Evolutionary conservation across 148 eudicot species (phyloP).

Genomic region (Chenopodium quinoa): DNA sequence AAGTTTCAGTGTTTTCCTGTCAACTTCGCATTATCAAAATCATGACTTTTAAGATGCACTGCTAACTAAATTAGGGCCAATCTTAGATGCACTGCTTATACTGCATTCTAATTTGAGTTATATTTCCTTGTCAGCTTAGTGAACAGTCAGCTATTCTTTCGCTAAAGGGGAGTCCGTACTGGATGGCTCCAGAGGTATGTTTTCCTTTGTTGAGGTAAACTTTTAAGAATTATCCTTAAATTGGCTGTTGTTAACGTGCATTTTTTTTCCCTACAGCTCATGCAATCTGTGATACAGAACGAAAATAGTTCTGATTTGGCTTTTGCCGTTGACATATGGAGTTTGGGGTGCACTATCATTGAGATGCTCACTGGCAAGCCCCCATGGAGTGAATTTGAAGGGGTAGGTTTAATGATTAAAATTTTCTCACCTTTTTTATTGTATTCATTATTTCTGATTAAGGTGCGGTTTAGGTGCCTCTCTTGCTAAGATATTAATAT

Average conservation of each 20-base stretch:
- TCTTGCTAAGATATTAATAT: not conserved
- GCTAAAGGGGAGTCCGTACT: constrained; percentile 88
- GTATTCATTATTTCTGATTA: not conserved
- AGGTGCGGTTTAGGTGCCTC: not conserved
- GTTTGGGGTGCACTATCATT: constrained; percentile 91
- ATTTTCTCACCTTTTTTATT: not conserved
- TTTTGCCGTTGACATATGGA: constrained; percentile 94
- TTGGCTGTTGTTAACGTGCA: constrained; percentile 22
- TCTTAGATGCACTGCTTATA: not conserved
- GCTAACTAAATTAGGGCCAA: not conserved
- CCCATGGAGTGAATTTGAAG: constrained; percentile 92
- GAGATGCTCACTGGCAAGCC: constrained; percentile 95
- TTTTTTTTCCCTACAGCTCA: constrained; percentile 51
- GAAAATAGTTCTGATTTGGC: constrained; percentile 69
- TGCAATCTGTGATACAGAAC: constrained; percentile 65
- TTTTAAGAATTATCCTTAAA: not conserved
- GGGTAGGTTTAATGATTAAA: constrained; percentile 45
- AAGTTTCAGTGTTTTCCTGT: not conserved
- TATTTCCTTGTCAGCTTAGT: constrained; percentile 48
- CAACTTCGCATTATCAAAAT: no score
- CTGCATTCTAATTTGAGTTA: constrained; percentile 6
- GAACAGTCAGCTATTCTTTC: constrained; percentile 78
- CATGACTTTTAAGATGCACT: not conserved
- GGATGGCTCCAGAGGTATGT: constrained; percentile 99
- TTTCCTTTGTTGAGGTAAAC: not conserved